Conservation (phyloP, 805 yeast species). For the Candida chauliodis region DNA sequence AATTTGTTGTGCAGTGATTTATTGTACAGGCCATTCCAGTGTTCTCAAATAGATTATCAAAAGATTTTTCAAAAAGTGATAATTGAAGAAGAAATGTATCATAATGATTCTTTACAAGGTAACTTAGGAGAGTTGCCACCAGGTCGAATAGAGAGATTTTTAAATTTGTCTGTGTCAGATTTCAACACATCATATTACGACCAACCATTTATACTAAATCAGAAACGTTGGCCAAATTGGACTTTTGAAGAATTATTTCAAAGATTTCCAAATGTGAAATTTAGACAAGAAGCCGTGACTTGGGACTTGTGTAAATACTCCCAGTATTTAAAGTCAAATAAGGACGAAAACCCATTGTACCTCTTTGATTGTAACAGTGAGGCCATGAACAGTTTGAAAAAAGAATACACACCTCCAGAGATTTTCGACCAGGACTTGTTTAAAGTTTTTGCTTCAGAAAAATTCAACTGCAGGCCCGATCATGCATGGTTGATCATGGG, state of each 20-base stretch:
- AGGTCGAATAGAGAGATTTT: slow-evolving; percentile 52
- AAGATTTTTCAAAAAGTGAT: slow-evolving; percentile 47
- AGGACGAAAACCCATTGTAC: slow-evolving; percentile 82
- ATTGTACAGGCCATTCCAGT: slow-evolving; percentile 80
- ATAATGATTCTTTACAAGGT: too few species aligned
- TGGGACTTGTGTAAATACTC: slow-evolving; percentile 68
- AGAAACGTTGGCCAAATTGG: slow-evolving; percentile 63
- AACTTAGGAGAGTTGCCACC: too few species aligned
- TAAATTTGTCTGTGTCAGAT: slow-evolving; percentile 43
- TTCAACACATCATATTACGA: slow-evolving; percentile 48
- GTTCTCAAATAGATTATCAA: slow-evolving; percentile 65
- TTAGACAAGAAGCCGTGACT: slow-evolving; percentile 81
- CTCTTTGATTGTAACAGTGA: slow-evolving; percentile 75
- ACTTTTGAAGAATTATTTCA: slow-evolving; percentile 42
- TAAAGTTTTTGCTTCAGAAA: slow-evolving; percentile 43
- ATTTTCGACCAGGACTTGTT: slow-evolving; percentile 61
- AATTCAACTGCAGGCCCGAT: slow-evolving; percentile 67
- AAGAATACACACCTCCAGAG: slow-evolving; percentile 53
- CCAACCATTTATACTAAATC: slow-evolving; percentile 62
- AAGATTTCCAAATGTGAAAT: slow-evolving; percentile 57
- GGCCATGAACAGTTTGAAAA: slow-evolving; percentile 57
- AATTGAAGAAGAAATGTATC: slow-evolving; percentile 38
- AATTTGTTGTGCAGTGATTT: slow-evolving; percentile 67
- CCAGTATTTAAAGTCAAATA: slow-evolving; percentile 56
- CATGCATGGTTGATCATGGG: slow-evolving; percentile 92